Evolutionary conservation across 2,329 filamentous ascomycete species (phyloP).

Genomic region (Neophaeococcomyces mojaviensis): DNA sequence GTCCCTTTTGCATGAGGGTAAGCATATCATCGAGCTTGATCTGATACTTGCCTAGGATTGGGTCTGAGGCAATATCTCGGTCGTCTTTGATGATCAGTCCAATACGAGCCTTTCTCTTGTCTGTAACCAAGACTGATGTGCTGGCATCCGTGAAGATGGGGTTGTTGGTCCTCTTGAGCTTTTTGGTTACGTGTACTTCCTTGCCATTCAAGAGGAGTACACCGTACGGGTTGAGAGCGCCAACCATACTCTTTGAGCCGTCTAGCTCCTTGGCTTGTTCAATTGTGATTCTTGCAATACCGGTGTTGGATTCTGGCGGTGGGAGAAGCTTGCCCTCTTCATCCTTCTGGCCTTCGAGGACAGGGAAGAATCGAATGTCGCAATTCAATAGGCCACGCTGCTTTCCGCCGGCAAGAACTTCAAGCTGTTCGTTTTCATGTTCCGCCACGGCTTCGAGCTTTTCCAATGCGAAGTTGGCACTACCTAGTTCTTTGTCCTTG

Average conservation of each 20-base stretch:
- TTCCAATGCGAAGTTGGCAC: constrained; percentile 78
- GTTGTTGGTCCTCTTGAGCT: constrained; percentile 93
- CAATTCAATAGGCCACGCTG: constrained; percentile 69
- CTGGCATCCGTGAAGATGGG: constrained; percentile 90
- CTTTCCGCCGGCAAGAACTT: constrained; percentile 78
- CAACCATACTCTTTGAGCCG: constrained; percentile 82
- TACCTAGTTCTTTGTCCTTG: constrained; percentile 91
- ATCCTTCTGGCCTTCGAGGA: constrained; percentile 64
- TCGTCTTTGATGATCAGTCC: constrained; percentile 95
- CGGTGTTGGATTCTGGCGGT: constrained; percentile 81
- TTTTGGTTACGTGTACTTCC: constrained; percentile 80
- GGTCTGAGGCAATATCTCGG: constrained; percentile 73
- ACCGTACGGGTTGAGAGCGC: constrained; percentile 85
- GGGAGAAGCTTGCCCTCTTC: constrained; percentile 72
- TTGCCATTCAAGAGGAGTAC: constrained; percentile 83
- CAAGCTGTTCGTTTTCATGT: constrained; percentile 76
- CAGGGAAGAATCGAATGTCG: constrained; percentile 92
- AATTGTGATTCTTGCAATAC: constrained; percentile 86
- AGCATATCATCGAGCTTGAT: constrained; percentile 93
- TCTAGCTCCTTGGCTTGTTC: constrained; percentile 97
- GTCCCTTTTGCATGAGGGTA: constrained; percentile 80
- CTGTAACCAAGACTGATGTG: constrained; percentile 92
- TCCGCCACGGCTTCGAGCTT: constrained; percentile 68
- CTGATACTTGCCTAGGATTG: constrained; percentile 82
- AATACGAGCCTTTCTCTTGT: constrained; percentile 81